Evolutionary conservation across 208 protist genomes (phyloP).

Genomic region (Trypanosoma scelopori): DNA sequence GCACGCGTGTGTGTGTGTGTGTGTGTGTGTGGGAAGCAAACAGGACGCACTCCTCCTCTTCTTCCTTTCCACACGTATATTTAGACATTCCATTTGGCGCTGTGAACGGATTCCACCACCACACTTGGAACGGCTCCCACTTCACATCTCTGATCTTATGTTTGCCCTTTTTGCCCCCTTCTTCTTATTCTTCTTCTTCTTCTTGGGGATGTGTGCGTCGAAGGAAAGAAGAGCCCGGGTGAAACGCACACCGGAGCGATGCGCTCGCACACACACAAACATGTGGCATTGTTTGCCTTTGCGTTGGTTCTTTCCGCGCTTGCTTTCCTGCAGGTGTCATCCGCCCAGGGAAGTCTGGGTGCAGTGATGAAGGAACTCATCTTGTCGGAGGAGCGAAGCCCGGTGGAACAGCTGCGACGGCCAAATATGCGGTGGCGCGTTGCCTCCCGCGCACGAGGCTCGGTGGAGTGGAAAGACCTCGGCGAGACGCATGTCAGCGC

Average conservation of each 20-base stretch:
- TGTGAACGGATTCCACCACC: too few relatives aligned
- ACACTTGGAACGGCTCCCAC: too few relatives aligned
- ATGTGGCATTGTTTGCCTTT: background rate
- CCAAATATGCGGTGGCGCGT: conserved; percentile 7
- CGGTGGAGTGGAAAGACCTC: conserved; percentile 3
- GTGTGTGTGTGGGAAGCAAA: too few relatives aligned
- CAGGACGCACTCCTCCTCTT: too few relatives aligned
- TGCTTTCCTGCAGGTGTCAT: background rate
- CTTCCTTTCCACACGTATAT: too few relatives aligned
- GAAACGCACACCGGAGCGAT: background rate
- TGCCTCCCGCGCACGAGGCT: background rate
- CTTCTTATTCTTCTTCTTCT: background rate
- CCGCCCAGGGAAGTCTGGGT: background rate
- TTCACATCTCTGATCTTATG: too few relatives aligned
- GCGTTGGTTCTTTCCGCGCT: background rate
- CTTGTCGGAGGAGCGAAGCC: background rate
- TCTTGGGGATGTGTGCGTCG: background rate
- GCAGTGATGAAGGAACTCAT: background rate
- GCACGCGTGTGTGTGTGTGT: too few relatives aligned
- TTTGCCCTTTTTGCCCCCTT: background rate
- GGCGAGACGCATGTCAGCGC: conserved; percentile 4
- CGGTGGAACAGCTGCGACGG: conserved; percentile 8
- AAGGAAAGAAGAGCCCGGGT: conserved; percentile 7
- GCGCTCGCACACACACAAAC: background rate
- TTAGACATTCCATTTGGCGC: too few relatives aligned